Base-by-base conservation (phyloP, 495 filamentous ascomycete species). In the Aspergillus biplanus region DNA sequence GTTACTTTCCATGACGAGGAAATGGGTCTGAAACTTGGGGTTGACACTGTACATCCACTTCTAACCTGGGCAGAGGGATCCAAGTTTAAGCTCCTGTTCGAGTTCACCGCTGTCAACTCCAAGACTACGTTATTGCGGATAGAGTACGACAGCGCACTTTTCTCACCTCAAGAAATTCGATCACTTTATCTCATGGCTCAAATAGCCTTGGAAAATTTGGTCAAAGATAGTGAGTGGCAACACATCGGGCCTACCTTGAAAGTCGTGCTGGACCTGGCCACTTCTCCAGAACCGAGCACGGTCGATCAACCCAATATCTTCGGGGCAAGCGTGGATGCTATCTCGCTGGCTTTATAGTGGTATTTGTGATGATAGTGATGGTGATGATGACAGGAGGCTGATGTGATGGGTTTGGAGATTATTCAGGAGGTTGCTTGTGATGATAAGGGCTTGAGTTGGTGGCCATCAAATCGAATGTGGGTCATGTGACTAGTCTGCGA, bases 1-100 rank as follows among this genome's bases (percentile, higher is more conserved):
- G 72, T 76, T 3, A 71, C 73, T 12, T 73, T 74, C 63, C 73
- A 76, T 49, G 63, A 73, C 9, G 47, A 59, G n/a, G 12, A 27
- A 27, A 33, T 15, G 11, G n/a, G 52, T 8, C 52, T 54, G 7
- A 33, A 7, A n/a, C 34, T 58, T 13, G 18, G 8, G 1, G 34
- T 32, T 31, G 18, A 13, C 9, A 31, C 13, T 27, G 34, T 46
- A 11, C 11, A 42, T 8, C 12, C 13, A 6, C 7, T 32, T 12
- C 27, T 13, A 7, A 42, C 37, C 13, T 42, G 18, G 18, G 34
- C 56, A 9, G n/a, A 58, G 35, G 56, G 56, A 13, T 27, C 56
- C 8, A 58, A 58, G 35, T 58, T 58, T 31, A 18, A 15, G n/a
- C 56, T 58, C 1, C 13, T 58, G 34, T 58, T 15, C 15, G 56